phyloP scores from a whole-genome alignment of 2,329 filamentous ascomycete species.

The Aphanoascus verrucosus region DNA sequence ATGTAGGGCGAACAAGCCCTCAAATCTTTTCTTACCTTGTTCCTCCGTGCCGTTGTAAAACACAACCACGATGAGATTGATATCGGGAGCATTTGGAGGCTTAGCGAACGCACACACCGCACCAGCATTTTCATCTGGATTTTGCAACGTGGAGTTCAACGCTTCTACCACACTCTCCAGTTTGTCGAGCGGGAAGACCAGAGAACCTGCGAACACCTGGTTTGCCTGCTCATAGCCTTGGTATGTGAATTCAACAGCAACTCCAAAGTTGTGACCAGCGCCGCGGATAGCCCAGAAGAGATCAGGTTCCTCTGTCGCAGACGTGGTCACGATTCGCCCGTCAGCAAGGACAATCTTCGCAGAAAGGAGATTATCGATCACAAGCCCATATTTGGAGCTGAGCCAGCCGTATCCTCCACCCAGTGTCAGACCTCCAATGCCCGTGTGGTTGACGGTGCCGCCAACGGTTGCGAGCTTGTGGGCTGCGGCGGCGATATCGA shows the following conservation, averaged over 20 bases:
- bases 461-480: slow-evolving; percentile 49
- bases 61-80: slow-evolving; percentile 19
- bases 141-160: slow-evolving; percentile 18
- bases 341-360: slow-evolving; percentile 34
- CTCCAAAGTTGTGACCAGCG: slow-evolving; percentile 39
- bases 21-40: slow-evolving; percentile 27
- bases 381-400: slow-evolving; percentile 44
- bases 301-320: slow-evolving; percentile 37
- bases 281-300: slow-evolving; percentile 42
- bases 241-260: slow-evolving; percentile 37
- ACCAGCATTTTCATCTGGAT: slow-evolving; percentile 19
- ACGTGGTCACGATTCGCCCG: slow-evolving; percentile 31
- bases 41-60: slow-evolving; percentile 29
- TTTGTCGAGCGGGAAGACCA: slow-evolving; percentile 21
- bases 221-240: slow-evolving; percentile 25
- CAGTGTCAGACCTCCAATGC: slow-evolving; percentile 49
- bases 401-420: slow-evolving; percentile 52
- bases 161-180: slow-evolving; percentile 21
- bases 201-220: slow-evolving; percentile 28
- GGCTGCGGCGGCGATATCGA: slow-evolving; percentile 42
- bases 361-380: slow-evolving; percentile 40
- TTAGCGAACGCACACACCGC: slow-evolving; percentile 18
- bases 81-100: slow-evolving; percentile 19
- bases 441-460: slow-evolving; percentile 53
- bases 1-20: slow-evolving; percentile 27